A percentile compares a stretch with the other conserved stretches of the same genome.
phyloP scores from a whole-genome alignment of 306 rosid species.

The Corylus americana region DNA sequence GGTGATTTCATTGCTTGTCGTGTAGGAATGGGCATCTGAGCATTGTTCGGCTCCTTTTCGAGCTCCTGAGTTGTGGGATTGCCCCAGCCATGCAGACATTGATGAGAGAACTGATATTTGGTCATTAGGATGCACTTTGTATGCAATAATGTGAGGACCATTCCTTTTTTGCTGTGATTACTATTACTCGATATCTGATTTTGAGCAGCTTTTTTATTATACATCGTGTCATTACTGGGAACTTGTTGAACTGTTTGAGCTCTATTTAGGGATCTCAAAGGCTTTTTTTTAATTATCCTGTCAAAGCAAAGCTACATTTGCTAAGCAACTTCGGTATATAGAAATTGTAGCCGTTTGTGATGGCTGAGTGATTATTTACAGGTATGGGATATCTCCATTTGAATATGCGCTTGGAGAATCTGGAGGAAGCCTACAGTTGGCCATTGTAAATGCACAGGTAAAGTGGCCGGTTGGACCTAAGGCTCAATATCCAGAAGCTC shows the following conservation, averaged over 20 bases:
- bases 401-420: slow-evolving; percentile 98
- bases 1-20: slow-evolving; percentile 25
- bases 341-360: slow-evolving; percentile 14
- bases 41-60: slow-evolving; percentile 96
- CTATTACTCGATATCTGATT: slow-evolving; percentile 3
- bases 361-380: slow-evolving; percentile 30
- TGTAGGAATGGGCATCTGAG: slow-evolving; percentile 98
- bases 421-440: slow-evolving; percentile 96
- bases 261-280: not conserved
- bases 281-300: not conserved
- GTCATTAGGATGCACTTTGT: slow-evolving; percentile 97
- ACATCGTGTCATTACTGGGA: not conserved
- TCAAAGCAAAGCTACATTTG: not conserved
- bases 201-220: slow-evolving; percentile 6
- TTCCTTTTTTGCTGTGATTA: slow-evolving; percentile 12
- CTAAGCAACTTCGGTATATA: slow-evolving; percentile 12
- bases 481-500: slow-evolving; percentile 88
- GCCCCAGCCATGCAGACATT: slow-evolving; percentile 80
- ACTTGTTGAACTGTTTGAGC: not conserved
- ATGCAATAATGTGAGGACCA: slow-evolving; percentile 86
- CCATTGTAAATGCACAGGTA: slow-evolving; percentile 79
- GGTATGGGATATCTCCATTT: slow-evolving; percentile 97
- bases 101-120: slow-evolving; percentile 98
- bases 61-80: slow-evolving; percentile 99
- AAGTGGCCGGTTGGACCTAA: slow-evolving; percentile 91